Conservation (phyloP, 768 basidiomycete species). For the Cyclocybe cylindracea region DNA sequence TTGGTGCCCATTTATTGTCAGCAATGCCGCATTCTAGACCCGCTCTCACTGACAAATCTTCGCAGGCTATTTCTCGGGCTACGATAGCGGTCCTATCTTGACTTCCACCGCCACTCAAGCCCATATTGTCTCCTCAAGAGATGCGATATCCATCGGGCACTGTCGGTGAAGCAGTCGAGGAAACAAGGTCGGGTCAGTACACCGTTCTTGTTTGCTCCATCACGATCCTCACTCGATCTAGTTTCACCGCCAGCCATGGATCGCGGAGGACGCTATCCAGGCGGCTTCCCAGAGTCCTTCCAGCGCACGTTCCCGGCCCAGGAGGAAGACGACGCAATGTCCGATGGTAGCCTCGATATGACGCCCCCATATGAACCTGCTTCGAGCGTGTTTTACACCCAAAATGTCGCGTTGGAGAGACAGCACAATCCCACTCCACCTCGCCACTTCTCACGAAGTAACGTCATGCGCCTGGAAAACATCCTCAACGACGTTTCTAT, state of each 20-base stretch:
- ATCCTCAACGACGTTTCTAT: constrained; percentile 23
- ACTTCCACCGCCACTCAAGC: constrained; percentile 7
- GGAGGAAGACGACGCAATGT: constrained; percentile 2
- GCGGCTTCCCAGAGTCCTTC: constrained; percentile 22
- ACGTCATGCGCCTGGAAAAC: constrained; percentile 25
- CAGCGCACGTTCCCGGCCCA: constrained; percentile 13
- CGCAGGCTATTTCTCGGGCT: constrained; percentile 16
- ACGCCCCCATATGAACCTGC: constrained; percentile 1
- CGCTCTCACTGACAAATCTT: constrained; percentile 17
- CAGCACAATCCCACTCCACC: neutral
- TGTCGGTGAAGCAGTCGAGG: neutral
- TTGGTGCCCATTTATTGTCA: neutral
- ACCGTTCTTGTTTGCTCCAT: neutral
- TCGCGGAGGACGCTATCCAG: no score
- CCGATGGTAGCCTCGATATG: constrained; percentile 2
- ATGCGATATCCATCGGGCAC: neutral
- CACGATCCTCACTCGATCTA: neutral
- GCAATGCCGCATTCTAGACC: no score
- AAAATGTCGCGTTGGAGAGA: neutral
- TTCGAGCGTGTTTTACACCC: neutral
- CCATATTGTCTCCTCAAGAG: neutral
- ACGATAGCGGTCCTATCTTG: constrained; percentile 9
- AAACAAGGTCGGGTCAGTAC: no score
- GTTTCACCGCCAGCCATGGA: neutral
- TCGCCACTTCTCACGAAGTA: constrained; percentile 12